Conservation (phyloP, 2,329 filamentous ascomycete genomes). For the Cercospora beticola region DNA sequence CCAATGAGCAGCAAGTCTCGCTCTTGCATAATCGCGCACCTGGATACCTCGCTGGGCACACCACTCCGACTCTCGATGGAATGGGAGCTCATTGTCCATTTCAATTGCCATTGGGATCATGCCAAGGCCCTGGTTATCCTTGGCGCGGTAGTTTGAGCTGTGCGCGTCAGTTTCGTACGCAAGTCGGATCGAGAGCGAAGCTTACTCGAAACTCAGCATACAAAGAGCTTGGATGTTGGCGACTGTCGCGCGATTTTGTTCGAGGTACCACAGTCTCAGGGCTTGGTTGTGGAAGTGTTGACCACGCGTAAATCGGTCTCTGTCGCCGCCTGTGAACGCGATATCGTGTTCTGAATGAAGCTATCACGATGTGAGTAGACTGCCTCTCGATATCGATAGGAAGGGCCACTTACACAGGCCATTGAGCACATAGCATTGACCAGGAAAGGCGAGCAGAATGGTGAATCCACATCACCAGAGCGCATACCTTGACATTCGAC, state of each 20-base stretch:
- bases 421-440: slow-evolving; percentile 20
- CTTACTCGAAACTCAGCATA: slow-evolving; percentile 18
- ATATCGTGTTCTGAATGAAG: slow-evolving; percentile 16
- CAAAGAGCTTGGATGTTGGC: slow-evolving; percentile 20
- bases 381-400: background rate
- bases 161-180: background rate
- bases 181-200: background rate
- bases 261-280: slow-evolving; percentile 13
- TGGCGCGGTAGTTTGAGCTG: slow-evolving; percentile 20
- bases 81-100: slow-evolving; percentile 6
- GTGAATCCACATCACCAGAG: background rate
- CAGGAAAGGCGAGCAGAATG: slow-evolving; percentile 17
- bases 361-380: background rate
- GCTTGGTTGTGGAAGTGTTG: slow-evolving; percentile 20
- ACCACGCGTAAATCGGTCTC: slow-evolving; percentile 17
- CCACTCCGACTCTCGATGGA: background rate
- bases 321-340: slow-evolving; percentile 1
- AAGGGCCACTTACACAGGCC: slow-evolving; percentile 8
- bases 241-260: slow-evolving; percentile 8
- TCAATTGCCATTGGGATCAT: slow-evolving; percentile 10
- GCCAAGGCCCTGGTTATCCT: slow-evolving; percentile 13
- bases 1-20: slow-evolving; percentile 16
- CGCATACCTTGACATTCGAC: slow-evolving; percentile 9
- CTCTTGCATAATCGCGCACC: background rate
- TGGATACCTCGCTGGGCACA: background rate